phyloP scores from a whole-genome alignment of 108 stramenopile genomes.

The Pseudonitzschia pungens region DNA sequence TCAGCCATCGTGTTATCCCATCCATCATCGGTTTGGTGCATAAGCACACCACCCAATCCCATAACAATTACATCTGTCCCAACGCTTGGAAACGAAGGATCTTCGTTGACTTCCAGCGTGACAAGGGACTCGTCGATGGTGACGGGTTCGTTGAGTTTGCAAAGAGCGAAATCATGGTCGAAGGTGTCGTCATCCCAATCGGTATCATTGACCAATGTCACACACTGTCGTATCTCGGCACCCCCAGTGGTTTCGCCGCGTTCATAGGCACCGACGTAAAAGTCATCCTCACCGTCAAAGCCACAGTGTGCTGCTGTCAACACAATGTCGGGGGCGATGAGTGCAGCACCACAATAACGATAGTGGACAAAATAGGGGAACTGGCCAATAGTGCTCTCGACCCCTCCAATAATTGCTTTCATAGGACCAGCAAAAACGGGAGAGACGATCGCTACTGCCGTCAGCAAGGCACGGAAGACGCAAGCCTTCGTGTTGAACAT shows the following conservation, averaged over 20 bases:
- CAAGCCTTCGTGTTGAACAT: neutral
- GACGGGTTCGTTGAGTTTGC: neutral
- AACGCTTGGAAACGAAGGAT: neutral
- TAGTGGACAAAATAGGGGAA: constrained; percentile 6
- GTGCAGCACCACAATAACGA: neutral
- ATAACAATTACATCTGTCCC: neutral
- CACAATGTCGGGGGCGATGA: constrained; percentile 10
- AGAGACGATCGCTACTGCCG: neutral
- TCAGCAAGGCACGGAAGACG: neutral
- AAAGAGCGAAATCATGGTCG: neutral
- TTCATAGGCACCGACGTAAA: neutral
- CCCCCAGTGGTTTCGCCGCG: too few species aligned
- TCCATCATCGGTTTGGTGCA: neutral
- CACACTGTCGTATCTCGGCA: too few species aligned
- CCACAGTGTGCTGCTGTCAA: constrained; percentile 5
- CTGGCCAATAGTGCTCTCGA: neutral
- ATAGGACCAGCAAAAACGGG: neutral
- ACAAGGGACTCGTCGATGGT: neutral
- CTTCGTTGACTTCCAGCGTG: neutral
- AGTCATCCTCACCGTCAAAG: neutral
- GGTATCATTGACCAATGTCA: too few species aligned
- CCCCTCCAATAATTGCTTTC: constrained; percentile 1
- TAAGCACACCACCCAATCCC: neutral
- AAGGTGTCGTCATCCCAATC: too few species aligned
- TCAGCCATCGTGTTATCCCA: neutral